Evolutionary conservation across 768 basidiomycete species (phyloP), one percentile per base, ranked within the genome.

Genomic region (Xanthoconium purpureum): DNA sequence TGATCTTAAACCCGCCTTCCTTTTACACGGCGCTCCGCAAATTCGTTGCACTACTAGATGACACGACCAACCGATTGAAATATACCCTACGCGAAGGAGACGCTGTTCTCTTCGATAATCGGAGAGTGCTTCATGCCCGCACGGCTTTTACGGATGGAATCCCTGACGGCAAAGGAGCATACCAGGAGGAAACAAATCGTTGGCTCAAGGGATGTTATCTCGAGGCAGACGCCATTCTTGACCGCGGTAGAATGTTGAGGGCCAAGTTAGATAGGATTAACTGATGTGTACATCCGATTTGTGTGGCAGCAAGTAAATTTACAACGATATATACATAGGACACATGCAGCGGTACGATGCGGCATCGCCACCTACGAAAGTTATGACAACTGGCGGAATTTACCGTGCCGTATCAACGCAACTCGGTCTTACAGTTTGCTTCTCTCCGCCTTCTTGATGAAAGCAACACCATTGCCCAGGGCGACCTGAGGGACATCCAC

Each of bases 171-270:
- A 56, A 56, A 30, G 71, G 66, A 12, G 69, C 60, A 35, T 69
- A 63, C 17, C 77, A 80, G 29, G 82, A 79, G 35, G 81, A 81
- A 54, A 72, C 81, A 18, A 84, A 80, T 63, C 74, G 95, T 50
- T 97, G 95, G 95, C 73, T 98, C 52, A 97, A 97, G 73, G 95
- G 96, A 24, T 91, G 80, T 68, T 96, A 81, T 75, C 66, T 90
- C 3, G 88, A 89, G 65, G 84, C 80, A 3, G 88, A 90, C 63
- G 70, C 78, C 10, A 64, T 89, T 52, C 68, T 84, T 56, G 87
- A 88, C 67, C 78, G 82, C 3, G 79, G 78, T 24, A 79, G 88
- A 58, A 74, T 84, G 30, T 64, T 86, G 49, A 74, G 74, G 56
- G 68, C 74, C 18, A 67, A 52, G 28, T 39, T 67, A 20, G 47